These are phyloP conservation scores for Globisporangium okanoganense DNA, from an alignment of 352 stramenopile genomes.

Conservation along the genomic window DNA sequence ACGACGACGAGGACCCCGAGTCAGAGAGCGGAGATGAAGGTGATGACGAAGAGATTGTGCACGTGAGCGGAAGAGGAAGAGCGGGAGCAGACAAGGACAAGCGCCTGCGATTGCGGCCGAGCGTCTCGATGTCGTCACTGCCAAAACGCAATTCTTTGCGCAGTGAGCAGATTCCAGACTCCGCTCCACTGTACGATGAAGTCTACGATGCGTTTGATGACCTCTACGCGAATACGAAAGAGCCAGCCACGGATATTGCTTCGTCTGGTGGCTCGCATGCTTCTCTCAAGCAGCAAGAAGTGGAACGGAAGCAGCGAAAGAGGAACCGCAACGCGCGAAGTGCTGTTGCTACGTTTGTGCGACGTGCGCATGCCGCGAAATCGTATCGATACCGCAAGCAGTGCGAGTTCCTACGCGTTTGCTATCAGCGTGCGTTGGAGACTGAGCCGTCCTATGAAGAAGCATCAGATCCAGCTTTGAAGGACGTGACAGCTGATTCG, in stretches of 20 bases:
- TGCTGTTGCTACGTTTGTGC: conserved; percentile 32
- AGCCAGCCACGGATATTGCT: background rate
- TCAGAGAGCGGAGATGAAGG: conserved; percentile 24
- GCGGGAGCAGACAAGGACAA: conserved; percentile 7
- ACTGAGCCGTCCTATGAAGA: conserved; percentile 19
- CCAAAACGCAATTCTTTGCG: conserved; percentile 17
- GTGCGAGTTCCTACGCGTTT: conserved; percentile 62
- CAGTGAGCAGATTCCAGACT: conserved; percentile 17
- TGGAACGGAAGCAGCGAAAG: conserved; percentile 14
- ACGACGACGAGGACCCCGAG: conserved; percentile 13
- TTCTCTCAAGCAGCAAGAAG: conserved; percentile 10
- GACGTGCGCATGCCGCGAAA: conserved; percentile 37
- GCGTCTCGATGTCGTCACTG: conserved; percentile 1
- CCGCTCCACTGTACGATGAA: conserved; percentile 33
- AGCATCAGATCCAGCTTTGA: background rate
- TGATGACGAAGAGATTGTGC: conserved; percentile 10
- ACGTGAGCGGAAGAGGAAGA: conserved; percentile 3
- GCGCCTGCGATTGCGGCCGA: conserved; percentile 1
- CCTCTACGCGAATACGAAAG: conserved; percentile 21
- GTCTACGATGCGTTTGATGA: conserved; percentile 58
- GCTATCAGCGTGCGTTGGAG: conserved; percentile 50
- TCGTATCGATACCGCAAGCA: conserved; percentile 54
- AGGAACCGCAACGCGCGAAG: conserved; percentile 20
- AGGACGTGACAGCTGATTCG: background rate
- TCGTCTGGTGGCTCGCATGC: background rate